Percentiles rank a stretch among this genome's conserved stretches.
Conservation (phyloP, 139 green algal species). For the Chlorella sp. region DNA sequence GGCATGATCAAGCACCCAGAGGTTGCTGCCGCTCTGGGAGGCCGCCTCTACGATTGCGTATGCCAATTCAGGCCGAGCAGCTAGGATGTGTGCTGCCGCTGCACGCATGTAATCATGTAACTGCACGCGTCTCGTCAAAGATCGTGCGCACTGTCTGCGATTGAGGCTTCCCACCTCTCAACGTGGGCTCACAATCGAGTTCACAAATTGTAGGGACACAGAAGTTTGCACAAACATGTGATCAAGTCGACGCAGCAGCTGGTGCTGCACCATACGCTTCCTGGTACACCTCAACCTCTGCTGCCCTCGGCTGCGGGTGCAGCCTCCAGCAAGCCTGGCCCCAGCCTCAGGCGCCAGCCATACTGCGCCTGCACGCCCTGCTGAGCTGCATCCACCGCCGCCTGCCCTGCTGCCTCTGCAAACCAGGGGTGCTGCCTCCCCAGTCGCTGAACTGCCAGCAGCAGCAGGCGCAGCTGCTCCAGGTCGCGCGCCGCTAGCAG, state of each 20-base stretch:
- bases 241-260: background rate
- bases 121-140: no score
- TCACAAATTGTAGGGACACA: no score
- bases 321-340: conserved; percentile 40
- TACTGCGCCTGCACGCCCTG: background rate
- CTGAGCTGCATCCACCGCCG: background rate
- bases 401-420: background rate
- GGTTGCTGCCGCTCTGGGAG: conserved; percentile 77
- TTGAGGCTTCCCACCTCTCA: no score
- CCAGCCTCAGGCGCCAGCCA: conserved; percentile 18
- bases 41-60: conserved; percentile 86
- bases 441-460: conserved; percentile 13
- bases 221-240: no score
- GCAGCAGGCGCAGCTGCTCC: conserved; percentile 31
- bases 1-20: conserved; percentile 90
- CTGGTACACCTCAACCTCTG: no score
- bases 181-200: no score
- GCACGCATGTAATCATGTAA: no score
- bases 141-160: no score
- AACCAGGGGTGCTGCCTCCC: conserved; percentile 3
- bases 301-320: background rate
- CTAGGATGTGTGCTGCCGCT: no score
- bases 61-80: conserved; percentile 63
- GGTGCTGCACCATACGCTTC: background rate
- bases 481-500: conserved; percentile 19